A percentile compares a stretch with the other conserved stretches of the same genome.
Conservation (phyloP, 176 grass and related monocot species). For the Aegilops speltoides region DNA sequence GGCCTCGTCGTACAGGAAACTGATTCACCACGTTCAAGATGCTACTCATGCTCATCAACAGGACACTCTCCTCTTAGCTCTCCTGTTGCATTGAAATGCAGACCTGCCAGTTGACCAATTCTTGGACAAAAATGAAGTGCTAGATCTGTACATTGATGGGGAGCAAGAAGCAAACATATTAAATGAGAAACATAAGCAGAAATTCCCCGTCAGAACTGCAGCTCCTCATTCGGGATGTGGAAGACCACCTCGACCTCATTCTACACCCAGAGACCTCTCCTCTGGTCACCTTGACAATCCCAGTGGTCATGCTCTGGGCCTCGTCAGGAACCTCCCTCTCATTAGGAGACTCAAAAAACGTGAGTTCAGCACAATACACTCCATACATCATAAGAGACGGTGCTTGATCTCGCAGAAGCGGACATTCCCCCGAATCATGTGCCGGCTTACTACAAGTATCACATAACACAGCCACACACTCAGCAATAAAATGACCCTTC, state of each 20-base stretch:
- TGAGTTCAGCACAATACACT: no score
- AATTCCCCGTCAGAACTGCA: slow-evolving; percentile 27
- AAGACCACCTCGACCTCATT: slow-evolving; percentile 46
- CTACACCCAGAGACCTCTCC: no score
- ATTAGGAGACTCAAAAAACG: no score
- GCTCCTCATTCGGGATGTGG: slow-evolving; percentile 43
- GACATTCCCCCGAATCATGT: no score
- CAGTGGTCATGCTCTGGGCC: no score
- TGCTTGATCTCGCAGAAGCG: no score
- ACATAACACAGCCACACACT: no score
- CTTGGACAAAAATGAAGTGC: slow-evolving; percentile 41
- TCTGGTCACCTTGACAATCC: no score
- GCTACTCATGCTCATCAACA: slow-evolving; percentile 54
- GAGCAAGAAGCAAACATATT: slow-evolving; percentile 35
- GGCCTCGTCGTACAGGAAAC: slow-evolving; percentile 31
- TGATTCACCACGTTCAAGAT: slow-evolving; percentile 59
- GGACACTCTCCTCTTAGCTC: slow-evolving; percentile 43
- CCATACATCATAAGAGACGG: no score
- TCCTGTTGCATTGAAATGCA: slow-evolving; percentile 42
- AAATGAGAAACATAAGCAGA: slow-evolving; percentile 31
- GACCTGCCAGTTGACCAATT: slow-evolving; percentile 39
- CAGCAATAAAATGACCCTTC: no score
- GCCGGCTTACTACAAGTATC: no score
- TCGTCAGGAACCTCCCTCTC: no score
- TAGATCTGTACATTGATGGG: slow-evolving; percentile 57